Percentiles rank a stretch among this genome's conserved stretches.
Evolutionary conservation across 1,139 yeast genomes (phyloP).

Genomic region (Saccharomyces hybrid): DNA sequence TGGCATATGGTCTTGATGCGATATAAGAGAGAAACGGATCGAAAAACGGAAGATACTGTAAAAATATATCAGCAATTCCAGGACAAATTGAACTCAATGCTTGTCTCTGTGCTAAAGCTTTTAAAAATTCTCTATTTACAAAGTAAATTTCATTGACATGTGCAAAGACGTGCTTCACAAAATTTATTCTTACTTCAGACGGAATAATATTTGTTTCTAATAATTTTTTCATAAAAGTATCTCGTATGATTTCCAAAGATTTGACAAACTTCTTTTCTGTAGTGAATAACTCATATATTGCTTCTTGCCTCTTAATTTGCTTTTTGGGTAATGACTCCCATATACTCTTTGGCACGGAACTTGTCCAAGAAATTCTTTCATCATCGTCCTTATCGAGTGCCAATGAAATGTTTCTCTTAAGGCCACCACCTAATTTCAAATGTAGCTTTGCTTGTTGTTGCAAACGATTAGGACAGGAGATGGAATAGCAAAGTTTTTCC

Average conservation of each 20-base stretch:
- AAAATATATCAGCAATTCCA: slow-evolving; percentile 77
- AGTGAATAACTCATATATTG: slow-evolving; percentile 86
- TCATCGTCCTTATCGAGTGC: slow-evolving; percentile 71
- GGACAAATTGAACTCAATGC: slow-evolving; percentile 80
- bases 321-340: slow-evolving; percentile 73
- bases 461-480: slow-evolving; percentile 90
- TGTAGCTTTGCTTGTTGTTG: slow-evolving; percentile 93
- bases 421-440: slow-evolving; percentile 81
- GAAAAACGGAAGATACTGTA: slow-evolving; percentile 76
- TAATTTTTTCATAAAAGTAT: slow-evolving; percentile 88
- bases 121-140: slow-evolving; percentile 77
- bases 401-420: slow-evolving; percentile 74
- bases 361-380: slow-evolving; percentile 88
- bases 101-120: slow-evolving; percentile 82
- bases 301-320: slow-evolving; percentile 90
- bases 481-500: slow-evolving; percentile 81
- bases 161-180: slow-evolving; percentile 85
- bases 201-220: slow-evolving; percentile 83
- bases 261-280: slow-evolving; percentile 95
- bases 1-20: slow-evolving; percentile 96
- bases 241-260: slow-evolving; percentile 87
- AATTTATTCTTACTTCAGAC: slow-evolving; percentile 80
- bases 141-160: slow-evolving; percentile 83
- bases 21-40: slow-evolving; percentile 91
- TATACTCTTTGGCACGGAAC: slow-evolving; percentile 76